Evolutionary conservation across 352 stramenopile species (phyloP), one percentile per base, ranked within the genome.

Genomic region (Phytophthora citrophthora): DNA sequence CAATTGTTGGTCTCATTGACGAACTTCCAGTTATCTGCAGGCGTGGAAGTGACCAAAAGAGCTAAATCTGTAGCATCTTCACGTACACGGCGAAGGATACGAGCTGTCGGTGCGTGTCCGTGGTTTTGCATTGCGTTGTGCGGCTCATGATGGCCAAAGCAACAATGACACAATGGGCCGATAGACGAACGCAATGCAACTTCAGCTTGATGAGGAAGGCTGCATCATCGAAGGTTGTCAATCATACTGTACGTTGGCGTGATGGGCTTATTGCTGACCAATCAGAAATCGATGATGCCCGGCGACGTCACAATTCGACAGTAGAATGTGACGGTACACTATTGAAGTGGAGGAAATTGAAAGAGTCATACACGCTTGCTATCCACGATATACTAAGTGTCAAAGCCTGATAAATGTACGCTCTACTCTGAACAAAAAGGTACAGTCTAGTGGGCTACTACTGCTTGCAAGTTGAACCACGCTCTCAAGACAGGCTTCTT

Each of bases 31-130:
- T 58, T 64, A 5, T 70, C 51, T 41, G 68, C 26, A 0, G 67
- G 74, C 55, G 58, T 61, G 12, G 48, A 40, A 34, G 61, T 67
- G 36, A 72, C 68, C 46, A 88, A 72, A 40, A 81, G 55, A 27
- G 67, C 76, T 52, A 86, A 61, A 64, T 88, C 79, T 1, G 61
- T 47, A 3, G 76, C 72, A 16, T 77, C 68, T 23, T 80, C 72
- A 36, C 68, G 76, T 52, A 83, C 60, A 16, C 74, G 74, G 15
- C 69, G 65, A 12, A 88, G 69, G 45, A 88, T 68, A 15, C 78
- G 77, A n/a, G 50, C 43, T 24, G 68, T 79, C 36, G 79, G 79
- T 41, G 72, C 70, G 27, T 74, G 64, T 43, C 56, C 68, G 66
- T 61, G 11, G 54, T 74, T 47, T 77, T 74, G 53, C 67, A 75